Evolutionary conservation across 2,329 filamentous ascomycete genomes (phyloP), one percentile per base, ranked within the genome.

Genomic region (Talaromyces rugulosus): DNA sequence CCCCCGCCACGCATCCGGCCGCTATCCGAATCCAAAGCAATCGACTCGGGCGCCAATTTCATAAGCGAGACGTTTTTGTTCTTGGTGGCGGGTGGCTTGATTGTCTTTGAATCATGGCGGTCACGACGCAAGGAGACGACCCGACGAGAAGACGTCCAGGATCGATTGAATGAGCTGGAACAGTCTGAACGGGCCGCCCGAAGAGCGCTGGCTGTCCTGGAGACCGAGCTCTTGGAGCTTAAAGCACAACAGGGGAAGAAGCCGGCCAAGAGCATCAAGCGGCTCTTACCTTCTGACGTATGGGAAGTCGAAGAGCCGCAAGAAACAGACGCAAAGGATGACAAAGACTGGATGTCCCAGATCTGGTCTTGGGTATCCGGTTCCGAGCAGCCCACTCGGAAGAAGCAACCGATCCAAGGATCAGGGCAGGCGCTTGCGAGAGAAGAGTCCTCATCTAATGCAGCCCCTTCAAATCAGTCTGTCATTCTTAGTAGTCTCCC

Each of bases 31-130:
- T 81, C 84, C 12, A 88, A 89, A 68, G 87, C 87, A 0, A 89
- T 90, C 60, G 87, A 90, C 70, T 83, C 84, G 42, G 87, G 87
- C 3, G 87, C 87, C 3, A 89, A 87, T 65, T 89, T 90, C 68
- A 87, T 88, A 56, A 85, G 85, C 34, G 87, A 90, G 69, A 76
- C 84, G 0, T 90, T 90, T 69, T 80, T 90, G 44, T 89, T 89
- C 67, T 67, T 81, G 4, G 87, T 89, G 12, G 87, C 85, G 1
- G 86, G 85, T 5, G 78, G 83, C 0, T 73, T 89, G 63, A 85
- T 90, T 52, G 72, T 89, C 0, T 85, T 85, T 59, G 87, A 90
- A 69, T 82, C 83, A 23, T 85, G 82, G 81, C 77, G 87, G 60
- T 83, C 84, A 33, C 78, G 85, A 58, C 79, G 83, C 63, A 89